Percentiles rank a stretch among this genome's conserved stretches.
Evolutionary conservation across 2,329 filamentous ascomycete genomes (phyloP).

Genomic region (Pseudocercospora eumusae): DNA sequence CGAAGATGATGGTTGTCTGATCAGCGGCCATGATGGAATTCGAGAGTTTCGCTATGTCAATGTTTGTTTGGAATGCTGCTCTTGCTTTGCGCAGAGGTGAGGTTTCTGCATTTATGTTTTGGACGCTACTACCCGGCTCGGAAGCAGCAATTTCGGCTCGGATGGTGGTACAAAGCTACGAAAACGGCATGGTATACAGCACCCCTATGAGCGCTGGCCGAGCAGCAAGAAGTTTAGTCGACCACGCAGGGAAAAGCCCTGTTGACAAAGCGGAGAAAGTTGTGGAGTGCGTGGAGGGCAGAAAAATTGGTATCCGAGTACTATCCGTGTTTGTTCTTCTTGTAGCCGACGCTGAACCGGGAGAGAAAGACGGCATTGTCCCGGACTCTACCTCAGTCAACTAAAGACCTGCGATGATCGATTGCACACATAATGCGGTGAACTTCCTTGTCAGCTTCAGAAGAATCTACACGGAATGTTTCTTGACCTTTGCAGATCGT

Average conservation of each 20-base stretch:
- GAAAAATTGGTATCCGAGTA: no score
- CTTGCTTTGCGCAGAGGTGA: neutral
- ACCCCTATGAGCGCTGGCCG: neutral
- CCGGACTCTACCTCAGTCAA: neutral
- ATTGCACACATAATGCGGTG: neutral
- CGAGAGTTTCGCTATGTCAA: neutral
- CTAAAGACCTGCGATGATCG: neutral
- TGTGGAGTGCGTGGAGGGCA: slow-evolving; percentile 9
- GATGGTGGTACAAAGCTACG: slow-evolving; percentile 3
- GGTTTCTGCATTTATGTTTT: neutral
- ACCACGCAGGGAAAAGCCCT: slow-evolving; percentile 8
- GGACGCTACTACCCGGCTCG: neutral
- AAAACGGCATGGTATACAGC: slow-evolving; percentile 4
- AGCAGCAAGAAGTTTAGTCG: neutral
- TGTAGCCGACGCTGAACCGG: neutral
- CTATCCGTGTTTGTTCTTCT: neutral
- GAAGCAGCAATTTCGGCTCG: slow-evolving; percentile 8
- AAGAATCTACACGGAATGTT: neutral
- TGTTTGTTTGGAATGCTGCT: neutral
- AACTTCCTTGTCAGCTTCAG: neutral
- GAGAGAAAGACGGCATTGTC: neutral
- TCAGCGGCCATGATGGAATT: neutral
- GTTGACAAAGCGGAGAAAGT: slow-evolving; percentile 13
- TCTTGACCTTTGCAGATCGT: neutral
- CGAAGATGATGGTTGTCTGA: slow-evolving; percentile 17